A percentile compares a stretch with the other conserved stretches of the same genome.
Evolutionary conservation across 371 early-diverging fungal species (phyloP).

Genomic region (Mucor racemosus): DNA sequence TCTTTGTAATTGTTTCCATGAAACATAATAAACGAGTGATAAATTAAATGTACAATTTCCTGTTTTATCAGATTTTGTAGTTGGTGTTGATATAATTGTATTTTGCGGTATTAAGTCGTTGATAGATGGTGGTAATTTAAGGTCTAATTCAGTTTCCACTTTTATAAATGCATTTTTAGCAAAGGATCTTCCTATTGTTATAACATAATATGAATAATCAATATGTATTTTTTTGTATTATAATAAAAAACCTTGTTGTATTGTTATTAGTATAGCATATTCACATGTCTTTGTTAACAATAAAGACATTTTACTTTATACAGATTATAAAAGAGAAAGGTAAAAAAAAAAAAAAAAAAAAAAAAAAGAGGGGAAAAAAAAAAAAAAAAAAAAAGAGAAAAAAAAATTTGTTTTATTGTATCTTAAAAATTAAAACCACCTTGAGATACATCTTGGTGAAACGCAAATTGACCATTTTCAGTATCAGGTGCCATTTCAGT

Average conservation of each 20-base stretch:
- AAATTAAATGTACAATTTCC: slow-evolving; percentile 37
- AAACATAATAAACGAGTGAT: slow-evolving; percentile 49
- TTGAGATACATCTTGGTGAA: slow-evolving; percentile 66
- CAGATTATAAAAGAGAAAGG: background rate
- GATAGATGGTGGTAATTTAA: slow-evolving; percentile 46
- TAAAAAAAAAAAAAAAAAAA: slow-evolving; percentile 4
- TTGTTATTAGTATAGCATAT: slow-evolving; percentile 50
- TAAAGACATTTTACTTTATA: slow-evolving; percentile 42
- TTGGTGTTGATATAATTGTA: slow-evolving; percentile 39
- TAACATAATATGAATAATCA: background rate
- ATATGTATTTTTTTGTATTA: background rate
- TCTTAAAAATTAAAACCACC: slow-evolving; percentile 73
- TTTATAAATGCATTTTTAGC: slow-evolving; percentile 16
- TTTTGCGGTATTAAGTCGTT: slow-evolving; percentile 52
- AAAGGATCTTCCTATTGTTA: slow-evolving; percentile 29
- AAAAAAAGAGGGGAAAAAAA: background rate
- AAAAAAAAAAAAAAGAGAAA: background rate
- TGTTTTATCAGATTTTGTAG: slow-evolving; percentile 27
- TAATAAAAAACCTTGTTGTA: slow-evolving; percentile 44
- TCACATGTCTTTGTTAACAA: slow-evolving; percentile 55
- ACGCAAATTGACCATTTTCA: slow-evolving; percentile 61
- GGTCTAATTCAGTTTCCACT: slow-evolving; percentile 48
- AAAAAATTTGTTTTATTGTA: slow-evolving; percentile 10
- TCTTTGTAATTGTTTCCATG: slow-evolving; percentile 43
- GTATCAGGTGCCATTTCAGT: slow-evolving; percentile 58